phyloP scores from a whole-genome alignment of 495 filamentous ascomycete genomes.

The Lophiostoma macrostomum region DNA sequence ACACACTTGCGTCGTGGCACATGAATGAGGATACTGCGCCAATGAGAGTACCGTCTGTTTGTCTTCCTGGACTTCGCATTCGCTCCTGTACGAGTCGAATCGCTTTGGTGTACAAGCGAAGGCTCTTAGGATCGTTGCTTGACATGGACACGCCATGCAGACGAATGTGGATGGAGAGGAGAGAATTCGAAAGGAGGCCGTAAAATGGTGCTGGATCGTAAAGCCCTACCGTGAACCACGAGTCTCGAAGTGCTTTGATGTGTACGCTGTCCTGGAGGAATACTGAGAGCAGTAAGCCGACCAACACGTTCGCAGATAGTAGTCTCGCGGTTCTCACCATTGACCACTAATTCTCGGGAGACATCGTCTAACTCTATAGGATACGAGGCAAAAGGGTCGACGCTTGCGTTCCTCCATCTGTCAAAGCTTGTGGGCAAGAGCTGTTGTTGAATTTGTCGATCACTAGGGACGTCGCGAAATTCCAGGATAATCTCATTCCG shows the following conservation, averaged over 20 bases:
- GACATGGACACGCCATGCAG: neutral
- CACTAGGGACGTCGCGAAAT: slow-evolving; percentile 6
- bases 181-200: slow-evolving; percentile 8
- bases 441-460: no score
- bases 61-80: slow-evolving; percentile 6
- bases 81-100: neutral
- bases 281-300: neutral
- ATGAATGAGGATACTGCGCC: slow-evolving; percentile 7
- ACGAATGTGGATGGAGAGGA: neutral
- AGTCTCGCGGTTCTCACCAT: no score
- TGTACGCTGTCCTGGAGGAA: slow-evolving; percentile 8
- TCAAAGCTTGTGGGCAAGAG: no score
- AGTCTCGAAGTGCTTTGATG: neutral
- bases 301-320: no score
- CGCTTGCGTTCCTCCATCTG: neutral
- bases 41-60: slow-evolving; percentile 4
- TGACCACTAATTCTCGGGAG: slow-evolving; percentile 4
- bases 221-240: slow-evolving; percentile 12
- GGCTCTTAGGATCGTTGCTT: slow-evolving; percentile 6
- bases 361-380: slow-evolving; percentile 11
- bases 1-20: slow-evolving; percentile 11
- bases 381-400: slow-evolving; percentile 15
- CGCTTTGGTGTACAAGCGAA: neutral
- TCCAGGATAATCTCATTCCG: slow-evolving; percentile 17
- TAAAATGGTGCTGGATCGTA: slow-evolving; percentile 1